Evolutionary conservation across 148 eudicot species (phyloP).

Genomic region (Camellia lanceoleosa): DNA sequence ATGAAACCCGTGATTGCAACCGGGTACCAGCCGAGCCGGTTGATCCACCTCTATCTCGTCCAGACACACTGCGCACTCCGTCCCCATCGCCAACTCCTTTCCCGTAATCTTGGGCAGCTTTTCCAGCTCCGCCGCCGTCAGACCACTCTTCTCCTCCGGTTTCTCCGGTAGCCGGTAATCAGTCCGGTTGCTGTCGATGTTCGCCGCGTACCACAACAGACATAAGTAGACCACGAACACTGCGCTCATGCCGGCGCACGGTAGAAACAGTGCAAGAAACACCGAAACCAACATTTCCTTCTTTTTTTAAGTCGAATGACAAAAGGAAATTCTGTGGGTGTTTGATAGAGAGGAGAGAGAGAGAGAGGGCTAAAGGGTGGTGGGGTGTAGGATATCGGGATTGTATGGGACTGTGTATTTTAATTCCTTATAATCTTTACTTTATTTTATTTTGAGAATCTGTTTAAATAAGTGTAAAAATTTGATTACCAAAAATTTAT

Average conservation of each 20-base stretch:
- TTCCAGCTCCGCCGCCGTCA: slow-evolving; percentile 63
- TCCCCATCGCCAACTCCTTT: slow-evolving; percentile 53
- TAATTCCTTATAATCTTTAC: too few relatives aligned
- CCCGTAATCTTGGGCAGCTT: slow-evolving; percentile 71
- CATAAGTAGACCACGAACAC: slow-evolving; percentile 72
- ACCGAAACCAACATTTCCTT: slow-evolving; percentile 50
- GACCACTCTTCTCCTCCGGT: slow-evolving; percentile 37
- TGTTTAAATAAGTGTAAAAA: too few relatives aligned
- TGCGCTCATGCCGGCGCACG: slow-evolving; percentile 75
- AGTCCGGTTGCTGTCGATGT: not conserved
- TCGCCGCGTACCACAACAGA: slow-evolving; percentile 53
- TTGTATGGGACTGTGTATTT: too few relatives aligned
- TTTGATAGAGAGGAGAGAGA: not conserved
- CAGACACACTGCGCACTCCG: slow-evolving; percentile 85
- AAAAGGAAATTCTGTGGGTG: not conserved
- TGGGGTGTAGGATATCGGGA: not conserved
- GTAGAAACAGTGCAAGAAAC: slow-evolving; percentile 74
- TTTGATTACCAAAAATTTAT: too few relatives aligned
- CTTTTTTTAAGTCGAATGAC: too few relatives aligned
- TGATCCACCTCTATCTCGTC: slow-evolving; percentile 70
- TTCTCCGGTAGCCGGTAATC: slow-evolving; percentile 37
- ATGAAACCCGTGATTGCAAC: slow-evolving; percentile 96
- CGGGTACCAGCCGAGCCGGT: slow-evolving; percentile 81
- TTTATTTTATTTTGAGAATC: too few relatives aligned
- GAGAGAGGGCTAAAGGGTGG: not conserved